phyloP scores from a whole-genome alignment of 805 yeast genomes.

The Ogataea salicorniae region DNA sequence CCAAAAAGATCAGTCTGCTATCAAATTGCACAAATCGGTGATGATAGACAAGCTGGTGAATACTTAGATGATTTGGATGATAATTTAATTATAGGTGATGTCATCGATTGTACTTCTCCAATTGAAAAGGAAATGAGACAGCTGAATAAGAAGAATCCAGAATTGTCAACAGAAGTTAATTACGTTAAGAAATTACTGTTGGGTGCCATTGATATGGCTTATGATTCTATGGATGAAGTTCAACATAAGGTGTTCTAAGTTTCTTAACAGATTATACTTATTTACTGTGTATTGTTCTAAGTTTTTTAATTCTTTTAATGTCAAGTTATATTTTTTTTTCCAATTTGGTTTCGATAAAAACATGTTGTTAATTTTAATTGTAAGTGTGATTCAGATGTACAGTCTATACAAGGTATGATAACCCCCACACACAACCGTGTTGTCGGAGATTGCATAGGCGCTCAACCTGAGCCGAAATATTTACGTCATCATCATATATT shows the following conservation, averaged over 20 bases:
- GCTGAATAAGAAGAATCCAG: slow-evolving; percentile 15
- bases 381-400: too few relatives aligned
- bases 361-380: too few relatives aligned
- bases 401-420: too few relatives aligned
- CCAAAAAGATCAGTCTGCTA: slow-evolving; percentile 18
- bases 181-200: slow-evolving; percentile 21
- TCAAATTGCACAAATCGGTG: slow-evolving; percentile 24
- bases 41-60: slow-evolving; percentile 17
- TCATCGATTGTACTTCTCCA: slow-evolving; percentile 24
- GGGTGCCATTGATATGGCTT: slow-evolving; percentile 22
- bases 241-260: slow-evolving; percentile 11
- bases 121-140: slow-evolving; percentile 21
- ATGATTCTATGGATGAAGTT: slow-evolving; percentile 24
- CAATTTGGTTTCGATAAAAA: too few relatives aligned
- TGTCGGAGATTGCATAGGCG: too few relatives aligned
- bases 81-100: slow-evolving; percentile 18
- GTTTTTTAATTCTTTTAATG: background rate
- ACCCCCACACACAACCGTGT: too few relatives aligned
- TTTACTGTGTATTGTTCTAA: background rate
- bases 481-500: too few relatives aligned
- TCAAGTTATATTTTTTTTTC: background rate
- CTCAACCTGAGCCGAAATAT: too few relatives aligned
- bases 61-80: slow-evolving; percentile 20
- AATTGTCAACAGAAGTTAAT: slow-evolving; percentile 22
- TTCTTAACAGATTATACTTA: too few relatives aligned